These are phyloP conservation scores for Raffaelea arxii DNA, from an alignment of 2,329 filamentous ascomycete species.

Conservation along the genomic window DNA sequence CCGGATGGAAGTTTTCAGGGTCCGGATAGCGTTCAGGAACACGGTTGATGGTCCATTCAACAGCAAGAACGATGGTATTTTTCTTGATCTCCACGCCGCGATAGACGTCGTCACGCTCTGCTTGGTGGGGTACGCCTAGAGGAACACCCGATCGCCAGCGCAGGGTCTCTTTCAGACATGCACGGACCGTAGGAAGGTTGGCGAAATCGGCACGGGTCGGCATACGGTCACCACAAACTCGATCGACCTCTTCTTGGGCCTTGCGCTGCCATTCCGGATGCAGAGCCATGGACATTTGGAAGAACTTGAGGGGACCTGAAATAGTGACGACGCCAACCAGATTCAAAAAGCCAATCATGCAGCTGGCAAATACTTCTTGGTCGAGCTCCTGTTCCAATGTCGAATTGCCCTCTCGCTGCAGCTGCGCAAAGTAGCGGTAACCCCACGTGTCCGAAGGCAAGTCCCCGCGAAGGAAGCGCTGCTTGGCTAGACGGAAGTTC, in stretches of 20 bases:
- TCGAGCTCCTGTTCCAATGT: slow-evolving; percentile 29
- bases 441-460: slow-evolving; percentile 37
- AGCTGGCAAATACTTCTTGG: slow-evolving; percentile 36
- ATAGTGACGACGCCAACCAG: slow-evolving; percentile 41
- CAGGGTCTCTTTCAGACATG: slow-evolving; percentile 48
- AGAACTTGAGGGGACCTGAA: slow-evolving; percentile 39
- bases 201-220: slow-evolving; percentile 40
- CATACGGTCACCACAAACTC: slow-evolving; percentile 42
- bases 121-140: slow-evolving; percentile 39
- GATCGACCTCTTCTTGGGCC: slow-evolving; percentile 47
- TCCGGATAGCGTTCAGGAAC: slow-evolving; percentile 51
- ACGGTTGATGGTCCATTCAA: slow-evolving; percentile 47
- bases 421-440: slow-evolving; percentile 36
- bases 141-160: slow-evolving; percentile 48
- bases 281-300: slow-evolving; percentile 41
- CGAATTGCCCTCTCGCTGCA: slow-evolving; percentile 28
- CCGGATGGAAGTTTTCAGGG: slow-evolving; percentile 51
- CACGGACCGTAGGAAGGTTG: slow-evolving; percentile 41
- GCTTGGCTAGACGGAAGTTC: slow-evolving; percentile 30
- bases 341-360: slow-evolving; percentile 42
- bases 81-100: slow-evolving; percentile 37
- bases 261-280: slow-evolving; percentile 42
- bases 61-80: slow-evolving; percentile 37
- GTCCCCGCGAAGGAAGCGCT: slow-evolving; percentile 27
- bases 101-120: slow-evolving; percentile 35